Evolutionary conservation across 345 rosid species (phyloP).

Genomic region (Atalantia buxifolia): DNA sequence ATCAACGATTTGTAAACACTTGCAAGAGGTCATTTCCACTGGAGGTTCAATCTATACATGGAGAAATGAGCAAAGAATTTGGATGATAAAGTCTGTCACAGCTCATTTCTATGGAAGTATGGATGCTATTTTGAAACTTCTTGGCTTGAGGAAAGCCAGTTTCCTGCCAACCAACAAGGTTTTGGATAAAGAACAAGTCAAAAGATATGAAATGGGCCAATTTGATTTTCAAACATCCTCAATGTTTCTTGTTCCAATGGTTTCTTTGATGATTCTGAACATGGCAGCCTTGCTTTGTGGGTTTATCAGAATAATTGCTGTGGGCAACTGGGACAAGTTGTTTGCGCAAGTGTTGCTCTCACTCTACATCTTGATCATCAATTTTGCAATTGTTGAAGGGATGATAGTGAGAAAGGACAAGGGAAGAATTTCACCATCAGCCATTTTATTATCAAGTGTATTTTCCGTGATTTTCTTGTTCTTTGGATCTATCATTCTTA

Average conservation of each 20-base stretch:
- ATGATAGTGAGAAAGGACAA: constrained; percentile 36
- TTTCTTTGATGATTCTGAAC: constrained; percentile 17
- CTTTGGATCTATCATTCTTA: constrained; percentile 3
- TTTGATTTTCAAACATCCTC: constrained; percentile 1
- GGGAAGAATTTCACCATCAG: constrained; percentile 27
- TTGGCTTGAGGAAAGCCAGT: not conserved
- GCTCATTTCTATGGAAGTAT: constrained; percentile 4
- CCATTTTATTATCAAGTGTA: constrained; percentile 18
- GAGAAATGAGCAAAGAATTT: constrained; percentile 9
- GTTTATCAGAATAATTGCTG: constrained; percentile 16
- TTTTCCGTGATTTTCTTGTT: constrained; percentile 14
- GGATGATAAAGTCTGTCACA: constrained; percentile 4
- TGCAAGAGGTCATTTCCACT: not conserved
- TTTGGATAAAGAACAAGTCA: not conserved
- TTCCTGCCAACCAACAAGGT: constrained; percentile 7
- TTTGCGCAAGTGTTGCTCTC: constrained; percentile 26
- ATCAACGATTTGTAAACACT: not conserved
- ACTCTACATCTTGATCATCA: constrained; percentile 23
- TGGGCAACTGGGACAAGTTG: constrained; percentile 22
- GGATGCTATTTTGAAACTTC: not conserved
- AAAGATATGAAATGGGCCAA: constrained; percentile 5
- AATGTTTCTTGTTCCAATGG: not conserved
- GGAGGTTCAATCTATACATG: not conserved
- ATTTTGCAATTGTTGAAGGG: constrained; percentile 42
- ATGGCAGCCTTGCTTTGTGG: constrained; percentile 20